Percentiles rank a stretch among this genome's conserved stretches.
Conservation (phyloP, 495 filamentous ascomycete genomes). For the Chaetomidium leptoderma region DNA sequence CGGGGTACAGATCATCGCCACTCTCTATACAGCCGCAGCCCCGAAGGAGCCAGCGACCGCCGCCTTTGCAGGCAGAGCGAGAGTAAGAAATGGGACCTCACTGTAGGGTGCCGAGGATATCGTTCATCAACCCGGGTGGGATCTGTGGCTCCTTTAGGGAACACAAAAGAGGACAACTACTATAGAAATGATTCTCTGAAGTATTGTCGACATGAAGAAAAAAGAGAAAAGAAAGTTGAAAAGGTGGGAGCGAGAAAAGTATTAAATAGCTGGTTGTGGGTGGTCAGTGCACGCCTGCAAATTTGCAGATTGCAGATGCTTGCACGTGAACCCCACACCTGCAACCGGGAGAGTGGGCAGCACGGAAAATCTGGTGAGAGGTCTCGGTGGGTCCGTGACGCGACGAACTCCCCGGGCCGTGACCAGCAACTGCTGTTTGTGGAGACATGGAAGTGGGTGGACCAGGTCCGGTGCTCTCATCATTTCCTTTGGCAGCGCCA, state of each 20-base stretch:
- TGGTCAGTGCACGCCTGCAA: slow-evolving; percentile 18
- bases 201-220: slow-evolving; percentile 54
- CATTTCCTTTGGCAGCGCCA: no score
- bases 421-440: no score
- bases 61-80: slow-evolving; percentile 50
- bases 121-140: slow-evolving; percentile 60
- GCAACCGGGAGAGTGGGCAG: neutral
- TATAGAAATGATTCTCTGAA: slow-evolving; percentile 88
- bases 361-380: no score
- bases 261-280: neutral
- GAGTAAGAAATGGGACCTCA: slow-evolving; percentile 48
- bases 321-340: slow-evolving; percentile 17
- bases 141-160: slow-evolving; percentile 66
- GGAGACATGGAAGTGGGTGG: no score
- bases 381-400: no score
- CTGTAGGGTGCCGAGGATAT: slow-evolving; percentile 59
- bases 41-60: slow-evolving; percentile 34
- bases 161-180: slow-evolving; percentile 75
- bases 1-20: slow-evolving; percentile 63
- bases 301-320: neutral
- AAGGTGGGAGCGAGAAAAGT: neutral
- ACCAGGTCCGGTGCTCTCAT: no score
- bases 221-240: slow-evolving; percentile 16
- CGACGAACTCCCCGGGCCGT: no score
- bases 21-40: slow-evolving; percentile 50